phyloP scores from a whole-genome alignment of 208 protist genomes.

The Leishmania arabica region DNA sequence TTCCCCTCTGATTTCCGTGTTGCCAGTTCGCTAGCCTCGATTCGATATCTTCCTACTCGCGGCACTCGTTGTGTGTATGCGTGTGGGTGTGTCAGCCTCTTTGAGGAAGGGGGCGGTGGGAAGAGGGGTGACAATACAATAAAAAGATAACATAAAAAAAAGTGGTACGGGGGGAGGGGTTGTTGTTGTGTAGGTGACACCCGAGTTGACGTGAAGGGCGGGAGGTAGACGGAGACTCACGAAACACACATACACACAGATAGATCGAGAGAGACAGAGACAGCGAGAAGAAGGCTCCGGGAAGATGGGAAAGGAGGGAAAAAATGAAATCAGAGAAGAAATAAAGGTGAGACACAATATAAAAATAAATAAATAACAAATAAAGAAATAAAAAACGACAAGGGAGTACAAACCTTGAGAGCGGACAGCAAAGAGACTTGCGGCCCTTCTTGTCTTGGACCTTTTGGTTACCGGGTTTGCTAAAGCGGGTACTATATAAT shows the following conservation, averaged over 20 bases:
- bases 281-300: background rate
- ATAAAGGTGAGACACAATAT: too few relatives aligned
- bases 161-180: background rate
- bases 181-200: background rate
- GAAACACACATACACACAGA: background rate
- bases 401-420: background rate
- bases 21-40: background rate
- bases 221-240: background rate
- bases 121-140: background rate
- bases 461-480: background rate
- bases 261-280: background rate
- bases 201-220: background rate
- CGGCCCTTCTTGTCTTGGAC: background rate
- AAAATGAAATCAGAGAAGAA: background rate
- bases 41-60: background rate
- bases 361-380: background rate
- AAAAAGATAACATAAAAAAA: background rate
- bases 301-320: background rate
- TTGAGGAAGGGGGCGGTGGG: background rate
- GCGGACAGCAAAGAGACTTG: background rate
- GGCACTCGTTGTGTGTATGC: background rate
- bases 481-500: background rate
- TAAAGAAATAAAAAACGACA: background rate
- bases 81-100: background rate
- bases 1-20: background rate